Percentiles rank a stretch among this genome's conserved stretches.
Evolutionary conservation across 768 basidiomycete genomes (phyloP).

Genomic region (Kwoniella pini): DNA sequence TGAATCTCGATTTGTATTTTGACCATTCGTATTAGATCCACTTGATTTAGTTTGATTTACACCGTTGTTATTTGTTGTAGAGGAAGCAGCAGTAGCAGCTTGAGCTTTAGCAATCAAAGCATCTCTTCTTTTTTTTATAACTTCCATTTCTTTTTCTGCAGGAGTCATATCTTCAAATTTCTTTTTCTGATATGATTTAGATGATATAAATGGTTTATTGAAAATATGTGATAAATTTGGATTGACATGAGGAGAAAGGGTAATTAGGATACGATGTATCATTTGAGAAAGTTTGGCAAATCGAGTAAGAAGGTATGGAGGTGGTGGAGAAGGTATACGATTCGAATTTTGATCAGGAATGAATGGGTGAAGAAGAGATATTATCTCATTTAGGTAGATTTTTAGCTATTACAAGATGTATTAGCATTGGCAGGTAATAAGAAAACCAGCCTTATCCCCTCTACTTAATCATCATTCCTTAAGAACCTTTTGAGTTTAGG

Average conservation of each 20-base stretch:
- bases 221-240: slow-evolving; percentile 14
- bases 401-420: slow-evolving; percentile 16
- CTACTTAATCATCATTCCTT: too few species aligned
- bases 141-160: slow-evolving; percentile 46
- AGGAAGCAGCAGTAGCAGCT: background rate
- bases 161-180: slow-evolving; percentile 18
- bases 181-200: background rate
- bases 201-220: slow-evolving; percentile 2
- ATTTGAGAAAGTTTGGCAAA: slow-evolving; percentile 24
- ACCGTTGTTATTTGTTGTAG: background rate
- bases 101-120: slow-evolving; percentile 35
- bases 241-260: slow-evolving; percentile 20
- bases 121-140: slow-evolving; percentile 38
- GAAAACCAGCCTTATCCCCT: too few species aligned
- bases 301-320: slow-evolving; percentile 22
- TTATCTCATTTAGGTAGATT: slow-evolving; percentile 26
- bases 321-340: slow-evolving; percentile 17
- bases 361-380: slow-evolving; percentile 28
- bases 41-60: background rate
- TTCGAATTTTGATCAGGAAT: slow-evolving; percentile 3
- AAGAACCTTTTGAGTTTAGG: background rate
- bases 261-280: slow-evolving; percentile 19
- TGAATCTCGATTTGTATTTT: background rate
- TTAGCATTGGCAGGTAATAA: background rate
- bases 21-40: background rate